Percentiles rank a stretch among this genome's conserved stretches.
Evolutionary conservation across 148 eudicot genomes (phyloP).

Genomic region (Cornus suecica): DNA sequence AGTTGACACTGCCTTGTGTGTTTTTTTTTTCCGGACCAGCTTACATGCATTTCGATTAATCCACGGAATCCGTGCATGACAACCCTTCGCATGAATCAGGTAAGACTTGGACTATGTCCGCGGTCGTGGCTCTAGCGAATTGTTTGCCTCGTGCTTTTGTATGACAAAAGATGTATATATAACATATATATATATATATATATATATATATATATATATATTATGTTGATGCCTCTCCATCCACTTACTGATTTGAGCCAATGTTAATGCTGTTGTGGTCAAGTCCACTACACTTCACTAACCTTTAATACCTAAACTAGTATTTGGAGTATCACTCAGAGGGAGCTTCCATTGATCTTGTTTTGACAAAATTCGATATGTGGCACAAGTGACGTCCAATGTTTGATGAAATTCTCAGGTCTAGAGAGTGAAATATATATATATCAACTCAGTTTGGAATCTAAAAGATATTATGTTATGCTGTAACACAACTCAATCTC

Average conservation of each 20-base stretch:
- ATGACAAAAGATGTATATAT: slow-evolving; percentile 12
- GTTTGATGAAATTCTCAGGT: not conserved
- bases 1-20: not conserved
- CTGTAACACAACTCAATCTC: not conserved
- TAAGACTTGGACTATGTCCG: too few relatives aligned
- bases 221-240: slow-evolving; percentile 6
- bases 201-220: too few relatives aligned
- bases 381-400: not conserved
- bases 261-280: slow-evolving; percentile 23
- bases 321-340: not conserved
- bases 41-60: too few relatives aligned
- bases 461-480: slow-evolving; percentile 22
- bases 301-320: not conserved
- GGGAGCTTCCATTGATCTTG: not conserved
- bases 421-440: too few relatives aligned
- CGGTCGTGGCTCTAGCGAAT: too few relatives aligned
- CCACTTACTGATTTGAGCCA: slow-evolving; percentile 13
- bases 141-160: slow-evolving; percentile 13
- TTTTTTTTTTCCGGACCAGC: too few relatives aligned
- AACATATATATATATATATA: too few relatives aligned
- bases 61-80: too few relatives aligned
- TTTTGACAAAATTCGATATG: slow-evolving; percentile 18
- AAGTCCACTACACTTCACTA: slow-evolving; percentile 9
- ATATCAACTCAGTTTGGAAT: not conserved
- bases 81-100: too few relatives aligned